A percentile compares a stretch with the other conserved stretches of the same genome.
phyloP scores from a whole-genome alignment of 2,329 filamentous ascomycete species.

The Penicillium crustosum region DNA sequence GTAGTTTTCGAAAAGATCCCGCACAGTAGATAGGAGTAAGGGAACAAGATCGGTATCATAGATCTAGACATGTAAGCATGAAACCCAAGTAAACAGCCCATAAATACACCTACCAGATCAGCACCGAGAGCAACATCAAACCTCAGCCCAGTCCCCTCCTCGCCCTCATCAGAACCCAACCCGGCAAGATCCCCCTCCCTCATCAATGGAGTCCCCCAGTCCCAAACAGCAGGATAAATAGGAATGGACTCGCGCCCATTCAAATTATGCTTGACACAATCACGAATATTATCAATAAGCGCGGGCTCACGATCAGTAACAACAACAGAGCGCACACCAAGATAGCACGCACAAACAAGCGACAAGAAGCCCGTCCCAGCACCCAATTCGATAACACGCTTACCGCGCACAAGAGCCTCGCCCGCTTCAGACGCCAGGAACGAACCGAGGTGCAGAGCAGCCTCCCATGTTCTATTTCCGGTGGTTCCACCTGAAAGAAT shows the following conservation, averaged over 20 bases:
- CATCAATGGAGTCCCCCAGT: constrained; percentile 40
- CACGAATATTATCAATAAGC: constrained; percentile 41
- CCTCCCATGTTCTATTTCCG: constrained; percentile 69
- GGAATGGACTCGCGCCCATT: constrained; percentile 24
- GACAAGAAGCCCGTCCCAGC: constrained; percentile 67
- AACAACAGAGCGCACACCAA: constrained; percentile 55
- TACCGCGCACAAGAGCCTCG: constrained; percentile 49
- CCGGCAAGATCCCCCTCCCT: constrained; percentile 8
- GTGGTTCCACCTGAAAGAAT: constrained; percentile 61
- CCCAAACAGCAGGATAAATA: constrained; percentile 40
- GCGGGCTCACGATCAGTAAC: constrained; percentile 61
- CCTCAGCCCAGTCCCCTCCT: not conserved
- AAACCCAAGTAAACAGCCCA: not conserved
- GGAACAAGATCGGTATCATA: constrained; percentile 61
- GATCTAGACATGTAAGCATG: constrained; percentile 46
- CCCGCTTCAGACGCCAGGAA: constrained; percentile 54
- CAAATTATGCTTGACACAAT: constrained; percentile 39
- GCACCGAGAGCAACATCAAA: constrained; percentile 46
- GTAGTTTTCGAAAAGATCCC: constrained; percentile 57
- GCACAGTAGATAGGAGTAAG: constrained; percentile 57
- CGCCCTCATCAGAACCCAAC: not conserved
- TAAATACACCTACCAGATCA: constrained; percentile 38
- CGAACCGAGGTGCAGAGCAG: constrained; percentile 62
- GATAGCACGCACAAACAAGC: constrained; percentile 61
- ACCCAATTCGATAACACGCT: constrained; percentile 63